Base-by-base conservation (phyloP, 371 early-diverging fungal species). In the Lichtheimia corymbifera region DNA sequence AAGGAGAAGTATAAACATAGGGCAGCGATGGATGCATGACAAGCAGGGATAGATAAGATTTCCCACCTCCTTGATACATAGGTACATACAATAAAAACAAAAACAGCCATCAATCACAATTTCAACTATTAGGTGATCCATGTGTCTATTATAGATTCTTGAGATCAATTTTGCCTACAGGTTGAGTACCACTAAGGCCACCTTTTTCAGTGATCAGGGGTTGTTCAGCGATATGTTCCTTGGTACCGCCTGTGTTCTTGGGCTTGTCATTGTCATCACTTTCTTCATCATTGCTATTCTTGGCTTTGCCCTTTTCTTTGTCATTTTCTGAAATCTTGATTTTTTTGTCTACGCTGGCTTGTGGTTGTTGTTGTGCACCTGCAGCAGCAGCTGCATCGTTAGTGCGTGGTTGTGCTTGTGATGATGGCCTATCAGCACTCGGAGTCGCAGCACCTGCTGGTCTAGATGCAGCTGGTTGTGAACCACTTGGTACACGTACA, bases 161-260 rank as follows among this genome's bases (percentile, higher is more conserved):
- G n/a, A 74, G 50, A 51, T 71, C 67, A 30, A 74, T 55, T 55
- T 74, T 69, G 1, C 69, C 71, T 35, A 74, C 74, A 17, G 71
- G 71, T 50, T 74, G 74, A 22, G 68, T 51, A 5, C 71, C 74
- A 30, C 67, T 71, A 3, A 74, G 45, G 1, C 74, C 71, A 57
- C 74, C 74, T 9, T 62, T 25, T 15, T 62, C 65, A 12, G 17
- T 40, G 14, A 59, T 28, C 17, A 62, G 59, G 12, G 65, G 58
- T 28, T 74, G 74, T 35, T 71, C 71, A 24, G 68, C 68, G 58
- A 74, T 55, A 51, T 62, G 71, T 15, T 68, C 52, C 40, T 55
- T 62, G 35, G 62, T 60, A 11, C 71, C 68, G n/a, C 71, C 68
- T 7, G 68, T 71, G 25, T 71, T 74, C 44, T 59, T 64, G 4